Conservation (phyloP, 805 yeast species). For the Lipomyces sp. region DNA sequence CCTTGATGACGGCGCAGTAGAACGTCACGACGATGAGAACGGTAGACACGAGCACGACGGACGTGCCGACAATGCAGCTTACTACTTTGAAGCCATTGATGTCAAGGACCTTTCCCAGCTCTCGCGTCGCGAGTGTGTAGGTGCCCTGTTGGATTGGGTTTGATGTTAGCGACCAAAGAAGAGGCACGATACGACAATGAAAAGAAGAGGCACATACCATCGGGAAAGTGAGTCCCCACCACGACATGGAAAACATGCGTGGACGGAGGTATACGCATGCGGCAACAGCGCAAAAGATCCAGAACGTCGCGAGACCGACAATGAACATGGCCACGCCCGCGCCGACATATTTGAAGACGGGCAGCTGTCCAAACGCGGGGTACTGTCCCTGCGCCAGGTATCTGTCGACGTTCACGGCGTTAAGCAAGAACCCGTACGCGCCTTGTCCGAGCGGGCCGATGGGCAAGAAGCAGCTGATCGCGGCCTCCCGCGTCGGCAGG, state of each 20-base stretch:
- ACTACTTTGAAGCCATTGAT: constrained; percentile 59
- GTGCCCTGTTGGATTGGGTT: constrained; percentile 50
- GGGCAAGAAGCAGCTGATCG: constrained; percentile 66
- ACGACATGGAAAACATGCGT: constrained; percentile 47
- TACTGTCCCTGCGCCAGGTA: constrained; percentile 28
- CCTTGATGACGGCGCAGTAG: constrained; percentile 15
- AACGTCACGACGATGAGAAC: constrained; percentile 15
- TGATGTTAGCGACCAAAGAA: neutral
- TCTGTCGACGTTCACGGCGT: constrained; percentile 46
- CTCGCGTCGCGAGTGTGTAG: constrained; percentile 58
- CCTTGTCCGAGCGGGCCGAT: constrained; percentile 88
- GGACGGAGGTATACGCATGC: constrained; percentile 39
- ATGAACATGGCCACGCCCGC: constrained; percentile 46
- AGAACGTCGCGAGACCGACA: constrained; percentile 56
- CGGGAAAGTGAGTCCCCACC: constrained; percentile 91
- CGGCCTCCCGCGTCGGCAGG: constrained; percentile 45
- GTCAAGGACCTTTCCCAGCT: constrained; percentile 49
- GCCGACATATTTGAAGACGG: constrained; percentile 37
- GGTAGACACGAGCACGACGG: constrained; percentile 42
- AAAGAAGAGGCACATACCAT: constrained; percentile 33
- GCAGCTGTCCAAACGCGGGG: constrained; percentile 35
- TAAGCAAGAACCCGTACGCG: constrained; percentile 58
- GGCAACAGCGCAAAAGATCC: constrained; percentile 46
- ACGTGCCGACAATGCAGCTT: constrained; percentile 57
- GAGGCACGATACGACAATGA: neutral